Evolutionary conservation across 2,329 filamentous ascomycete genomes (phyloP).

Genomic region (Pezizomycotina sp.): DNA sequence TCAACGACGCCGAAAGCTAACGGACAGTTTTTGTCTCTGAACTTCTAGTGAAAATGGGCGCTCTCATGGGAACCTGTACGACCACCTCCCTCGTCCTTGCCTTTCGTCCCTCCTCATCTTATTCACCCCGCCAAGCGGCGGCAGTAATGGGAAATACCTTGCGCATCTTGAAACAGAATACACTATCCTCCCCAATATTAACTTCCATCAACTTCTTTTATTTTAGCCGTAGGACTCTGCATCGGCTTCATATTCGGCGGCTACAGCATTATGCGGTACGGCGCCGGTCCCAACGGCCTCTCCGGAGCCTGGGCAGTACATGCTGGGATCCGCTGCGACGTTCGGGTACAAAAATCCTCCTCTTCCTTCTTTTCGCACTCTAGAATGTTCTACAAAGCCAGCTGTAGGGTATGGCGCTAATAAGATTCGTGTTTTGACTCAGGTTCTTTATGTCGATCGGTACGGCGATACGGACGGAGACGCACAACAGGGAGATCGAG

Average conservation of each 20-base stretch:
- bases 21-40: conserved; percentile 27
- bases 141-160: not conserved
- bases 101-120: conserved; percentile 10
- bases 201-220: conserved; percentile 25
- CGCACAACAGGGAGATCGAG: conserved; percentile 56
- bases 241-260: conserved; percentile 97
- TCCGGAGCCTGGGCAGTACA: conserved; percentile 93
- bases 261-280: conserved; percentile 88
- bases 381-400: too few species aligned
- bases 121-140: conserved; percentile 5
- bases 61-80: conserved; percentile 96
- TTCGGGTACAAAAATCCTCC: conserved; percentile 56
- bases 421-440: conserved; percentile 4
- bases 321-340: conserved; percentile 84
- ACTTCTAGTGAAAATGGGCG: conserved; percentile 79
- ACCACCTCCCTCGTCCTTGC: conserved; percentile 27
- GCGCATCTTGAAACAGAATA: conserved; percentile 1
- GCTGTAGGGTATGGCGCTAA: too few species aligned
- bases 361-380: not conserved
- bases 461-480: conserved; percentile 85
- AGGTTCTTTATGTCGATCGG: conserved; percentile 98
- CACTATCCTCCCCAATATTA: conserved; percentile 24
- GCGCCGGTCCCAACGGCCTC: conserved; percentile 81
- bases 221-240: conserved; percentile 89
- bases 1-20: conserved; percentile 4